Percentiles rank a stretch among this genome's conserved stretches.
These are phyloP conservation scores for Colletotrichum simmondsii DNA, from an alignment of 2,329 filamentous ascomycete genomes.

Conservation along the genomic window DNA sequence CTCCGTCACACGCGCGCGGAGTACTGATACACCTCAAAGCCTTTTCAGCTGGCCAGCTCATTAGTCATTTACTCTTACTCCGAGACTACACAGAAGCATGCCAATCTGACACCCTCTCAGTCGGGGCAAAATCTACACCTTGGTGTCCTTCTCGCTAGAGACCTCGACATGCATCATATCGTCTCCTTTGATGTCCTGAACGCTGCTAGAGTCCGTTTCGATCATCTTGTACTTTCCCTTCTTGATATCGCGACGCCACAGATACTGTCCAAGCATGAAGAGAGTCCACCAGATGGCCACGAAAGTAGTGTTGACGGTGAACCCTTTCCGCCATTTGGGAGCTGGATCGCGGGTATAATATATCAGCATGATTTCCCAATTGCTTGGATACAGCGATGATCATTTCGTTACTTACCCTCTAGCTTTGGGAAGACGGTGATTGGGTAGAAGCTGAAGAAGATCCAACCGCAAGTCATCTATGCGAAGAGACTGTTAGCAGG, in stretches of 20 bases:
- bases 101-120: too few relatives aligned
- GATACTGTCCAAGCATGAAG: constrained; percentile 16
- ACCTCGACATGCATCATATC: too few relatives aligned
- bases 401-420: constrained; percentile 5
- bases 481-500: too few relatives aligned
- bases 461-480: constrained; percentile 30
- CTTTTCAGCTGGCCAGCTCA: too few relatives aligned
- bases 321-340: constrained; percentile 34
- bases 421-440: constrained; percentile 33
- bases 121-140: too few relatives aligned
- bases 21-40: too few relatives aligned
- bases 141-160: too few relatives aligned
- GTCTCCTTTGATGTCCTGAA: not conserved
- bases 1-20: too few relatives aligned
- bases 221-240: not conserved
- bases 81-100: too few relatives aligned
- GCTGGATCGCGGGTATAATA: not conserved
- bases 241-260: constrained; percentile 2
- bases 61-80: too few relatives aligned
- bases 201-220: not conserved
- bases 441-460: constrained; percentile 35
- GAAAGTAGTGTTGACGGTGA: constrained; percentile 32
- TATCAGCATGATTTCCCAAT: too few relatives aligned
- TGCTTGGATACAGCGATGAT: too few relatives aligned
- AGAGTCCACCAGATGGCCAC: constrained; percentile 12